These are phyloP conservation scores for Athelia psychrophila DNA, from an alignment of 1,284 basidiomycete genomes.

Conservation along the genomic window DNA sequence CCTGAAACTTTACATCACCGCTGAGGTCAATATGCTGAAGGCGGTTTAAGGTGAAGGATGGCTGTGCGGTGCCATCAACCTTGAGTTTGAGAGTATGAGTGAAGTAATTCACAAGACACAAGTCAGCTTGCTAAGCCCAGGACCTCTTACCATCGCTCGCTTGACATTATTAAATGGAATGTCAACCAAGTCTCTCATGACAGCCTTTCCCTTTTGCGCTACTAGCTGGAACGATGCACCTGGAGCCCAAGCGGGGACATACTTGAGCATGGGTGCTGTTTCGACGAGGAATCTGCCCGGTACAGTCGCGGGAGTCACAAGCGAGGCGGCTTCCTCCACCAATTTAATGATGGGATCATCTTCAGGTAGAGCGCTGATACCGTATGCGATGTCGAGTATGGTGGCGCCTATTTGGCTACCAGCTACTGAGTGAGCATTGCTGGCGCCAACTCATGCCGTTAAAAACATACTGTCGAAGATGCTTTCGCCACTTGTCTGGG, in stretches of 20 bases:
- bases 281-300: slow-evolving; percentile 30
- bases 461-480: no score
- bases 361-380: slow-evolving; percentile 18
- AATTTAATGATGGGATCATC: slow-evolving; percentile 25
- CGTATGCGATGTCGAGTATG: not conserved
- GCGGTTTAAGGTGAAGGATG: not conserved
- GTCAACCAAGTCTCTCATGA: slow-evolving; percentile 8
- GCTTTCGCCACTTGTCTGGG: no score
- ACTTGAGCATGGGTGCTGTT: not conserved
- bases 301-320: slow-evolving; percentile 18
- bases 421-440: no score
- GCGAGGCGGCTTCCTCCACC: slow-evolving; percentile 21
- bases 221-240: slow-evolving; percentile 27
- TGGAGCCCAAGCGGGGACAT: slow-evolving; percentile 22
- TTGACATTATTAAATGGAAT: slow-evolving; percentile 18
- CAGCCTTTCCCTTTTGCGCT: slow-evolving; percentile 16
- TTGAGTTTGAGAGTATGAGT: not conserved
- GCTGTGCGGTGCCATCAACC: not conserved
- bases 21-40: not conserved
- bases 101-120: no score
- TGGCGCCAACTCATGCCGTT: no score
- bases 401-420: not conserved
- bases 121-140: no score
- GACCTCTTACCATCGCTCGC: no score
- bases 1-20: not conserved